Base-by-base conservation (phyloP, 257 asterid genomes). In the Scutellaria barbata region DNA sequence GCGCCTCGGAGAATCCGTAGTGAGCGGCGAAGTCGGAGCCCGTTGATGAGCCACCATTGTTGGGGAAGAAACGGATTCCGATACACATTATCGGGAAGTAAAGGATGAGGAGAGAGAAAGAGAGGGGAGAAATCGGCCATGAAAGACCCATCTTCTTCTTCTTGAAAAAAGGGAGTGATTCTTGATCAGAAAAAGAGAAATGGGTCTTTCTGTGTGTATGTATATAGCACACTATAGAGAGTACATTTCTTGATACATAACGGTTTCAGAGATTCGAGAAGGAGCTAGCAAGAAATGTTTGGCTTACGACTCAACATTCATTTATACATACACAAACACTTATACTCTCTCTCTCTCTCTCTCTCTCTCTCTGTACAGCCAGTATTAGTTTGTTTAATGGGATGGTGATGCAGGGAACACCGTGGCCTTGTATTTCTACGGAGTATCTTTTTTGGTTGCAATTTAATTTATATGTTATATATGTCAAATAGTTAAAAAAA, bases 51-150 rank as follows among this genome's bases (percentile, higher is more conserved):
- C 5, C 35, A 30, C 35, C 83, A 11, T 33, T 35, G 60, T 30
- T 50, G 13, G 92, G 97, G 64, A 86, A 81, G 11, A 83, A 76
- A 40, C 97, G 95, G 78, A 89, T 89, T 1, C 80, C 89, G 7
- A 69, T 22, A 55, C 86, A 86, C 72, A 77, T 52, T 61, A 58
- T 53, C 48, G 90, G 88, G 3, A 77, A n/a, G 73, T 13, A 57
- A 0, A 68, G 54, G 72, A 81, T 4, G 74, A 72, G 13, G 51
- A 86, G 68, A 5, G 78, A 18, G 45, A 86, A 72, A 14, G 25
- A 66, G 22, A 78, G 17, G 37, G 74, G 67, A 5, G 73, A 11
- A 74, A 80, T 59, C 12, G 70, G 33, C 4, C 9, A 56, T 12
- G 81, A 60, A 77, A 50, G 52, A 77, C 65, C 78, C 88, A 89